Evolutionary conservation across 2,329 filamentous ascomycete species (phyloP).

Genomic region (Phialemonium atrogriseum): DNA sequence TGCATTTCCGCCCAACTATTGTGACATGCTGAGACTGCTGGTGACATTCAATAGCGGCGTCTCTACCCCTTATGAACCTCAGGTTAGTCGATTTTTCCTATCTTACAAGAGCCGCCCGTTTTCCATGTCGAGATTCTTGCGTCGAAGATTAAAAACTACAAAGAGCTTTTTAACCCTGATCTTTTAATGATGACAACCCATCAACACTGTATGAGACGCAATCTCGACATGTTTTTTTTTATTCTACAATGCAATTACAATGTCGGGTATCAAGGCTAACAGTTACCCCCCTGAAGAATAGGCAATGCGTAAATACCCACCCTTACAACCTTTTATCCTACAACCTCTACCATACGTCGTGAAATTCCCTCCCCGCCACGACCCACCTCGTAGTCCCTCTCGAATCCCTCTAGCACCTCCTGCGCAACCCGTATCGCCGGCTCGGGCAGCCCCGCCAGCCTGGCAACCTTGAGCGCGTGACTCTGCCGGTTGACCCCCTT

Average conservation of each 20-base stretch:
- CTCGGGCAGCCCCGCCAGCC: constrained; percentile 72
- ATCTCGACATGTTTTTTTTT: constrained; percentile 11
- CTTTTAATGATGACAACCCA: constrained; percentile 46
- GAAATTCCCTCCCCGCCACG: constrained; percentile 6
- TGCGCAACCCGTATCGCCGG: constrained; percentile 61
- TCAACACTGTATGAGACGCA: constrained; percentile 50
- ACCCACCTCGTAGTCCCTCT: constrained; percentile 4
- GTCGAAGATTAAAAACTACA: constrained; percentile 48
- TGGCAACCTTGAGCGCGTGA: constrained; percentile 92
- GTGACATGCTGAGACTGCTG: no score
- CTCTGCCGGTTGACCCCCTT: constrained; percentile 78
- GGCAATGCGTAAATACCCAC: no score
- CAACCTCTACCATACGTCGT: constrained; percentile 6
- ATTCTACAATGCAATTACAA: constrained; percentile 12
- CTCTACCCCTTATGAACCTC: no score
- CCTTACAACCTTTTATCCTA: no score
- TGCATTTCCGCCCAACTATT: background rate
- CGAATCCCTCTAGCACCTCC: constrained; percentile 36
- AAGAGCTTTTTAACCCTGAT: constrained; percentile 66
- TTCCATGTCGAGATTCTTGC: no score
- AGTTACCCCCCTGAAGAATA: no score
- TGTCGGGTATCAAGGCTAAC: constrained; percentile 31
- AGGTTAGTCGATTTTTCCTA: constrained; percentile 45
- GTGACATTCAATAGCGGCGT: no score
- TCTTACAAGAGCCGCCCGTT: no score